Conservation (phyloP, 495 filamentous ascomycete species). For the Aspergillus conjunctus region DNA sequence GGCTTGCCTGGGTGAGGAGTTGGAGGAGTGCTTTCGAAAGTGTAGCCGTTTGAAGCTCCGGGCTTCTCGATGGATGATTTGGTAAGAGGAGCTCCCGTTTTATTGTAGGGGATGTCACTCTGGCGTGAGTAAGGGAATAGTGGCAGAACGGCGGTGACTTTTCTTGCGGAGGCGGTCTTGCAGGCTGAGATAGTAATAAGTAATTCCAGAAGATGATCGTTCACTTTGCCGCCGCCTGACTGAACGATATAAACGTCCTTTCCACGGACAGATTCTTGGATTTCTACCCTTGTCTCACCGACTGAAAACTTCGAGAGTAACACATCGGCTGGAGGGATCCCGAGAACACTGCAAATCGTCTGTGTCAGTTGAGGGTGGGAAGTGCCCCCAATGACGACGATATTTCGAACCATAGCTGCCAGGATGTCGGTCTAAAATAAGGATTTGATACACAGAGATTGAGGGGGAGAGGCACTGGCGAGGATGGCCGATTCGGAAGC, state of each 20-base stretch:
- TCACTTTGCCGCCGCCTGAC: constrained; percentile 84
- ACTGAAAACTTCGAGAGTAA: constrained; percentile 89
- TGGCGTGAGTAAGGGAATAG: constrained; percentile 96
- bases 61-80: constrained; percentile 59
- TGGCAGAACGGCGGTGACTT: constrained; percentile 91
- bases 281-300: constrained; percentile 93
- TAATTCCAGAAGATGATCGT: constrained; percentile 93
- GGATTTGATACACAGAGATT: constrained; percentile 11
- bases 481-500: constrained; percentile 30
- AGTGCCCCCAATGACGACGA: constrained; percentile 89
- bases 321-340: constrained; percentile 78
- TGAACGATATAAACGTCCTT: constrained; percentile 99
- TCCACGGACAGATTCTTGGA: constrained; percentile 90
- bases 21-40: constrained; percentile 88
- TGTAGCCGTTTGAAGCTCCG: constrained; percentile 64
- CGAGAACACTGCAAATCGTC: constrained; percentile 81
- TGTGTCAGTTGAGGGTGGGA: constrained; percentile 88
- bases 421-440: constrained; percentile 16
- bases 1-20: constrained; percentile 74
- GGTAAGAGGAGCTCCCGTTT: constrained; percentile 82
- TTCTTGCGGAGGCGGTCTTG: constrained; percentile 90
- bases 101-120: constrained; percentile 94
- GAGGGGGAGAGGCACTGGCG: constrained; percentile 20
- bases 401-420: constrained; percentile 83
- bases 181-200: constrained; percentile 96